Evolutionary conservation across 2,329 filamentous ascomycete species (phyloP).

Genomic region (Nigrograna mackinnonii): DNA sequence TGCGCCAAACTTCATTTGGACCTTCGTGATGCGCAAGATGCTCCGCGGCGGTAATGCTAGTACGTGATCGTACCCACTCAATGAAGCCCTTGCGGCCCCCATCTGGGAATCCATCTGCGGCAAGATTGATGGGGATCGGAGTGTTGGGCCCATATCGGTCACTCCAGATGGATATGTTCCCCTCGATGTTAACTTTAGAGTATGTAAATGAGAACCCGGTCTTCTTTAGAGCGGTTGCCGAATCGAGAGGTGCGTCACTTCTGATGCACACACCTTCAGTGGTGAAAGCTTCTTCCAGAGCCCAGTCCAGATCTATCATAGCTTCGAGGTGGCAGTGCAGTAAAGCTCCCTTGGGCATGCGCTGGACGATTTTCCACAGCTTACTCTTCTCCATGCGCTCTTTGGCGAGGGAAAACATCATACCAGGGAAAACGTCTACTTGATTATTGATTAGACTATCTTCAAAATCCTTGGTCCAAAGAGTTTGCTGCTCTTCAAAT

Average conservation of each 20-base stretch:
- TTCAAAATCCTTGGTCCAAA: constrained; percentile 78
- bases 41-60: constrained; percentile 72
- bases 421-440: constrained; percentile 77
- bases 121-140: constrained; percentile 61
- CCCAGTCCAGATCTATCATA: constrained; percentile 84
- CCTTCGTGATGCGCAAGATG: constrained; percentile 81
- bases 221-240: constrained; percentile 56
- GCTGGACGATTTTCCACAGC: constrained; percentile 81
- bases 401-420: constrained; percentile 91
- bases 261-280: constrained; percentile 75
- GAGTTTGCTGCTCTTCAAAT: constrained; percentile 70
- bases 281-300: constrained; percentile 72
- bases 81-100: constrained; percentile 74
- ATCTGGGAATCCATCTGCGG: constrained; percentile 74
- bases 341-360: constrained; percentile 86
- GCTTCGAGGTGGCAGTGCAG: constrained; percentile 89
- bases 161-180: constrained; percentile 65
- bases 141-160: constrained; percentile 62
- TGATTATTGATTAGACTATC: constrained; percentile 68
- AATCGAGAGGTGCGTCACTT: constrained; percentile 61
- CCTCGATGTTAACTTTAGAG: constrained; percentile 44
- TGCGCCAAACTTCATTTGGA: constrained; percentile 80
- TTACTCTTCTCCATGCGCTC: constrained; percentile 82
- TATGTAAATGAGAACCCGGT: constrained; percentile 63
- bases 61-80: constrained; percentile 74